Evolutionary conservation across 129 eudicot species (phyloP), one percentile per base, ranked within the genome.

Genomic region (Pittosporum tobira): DNA sequence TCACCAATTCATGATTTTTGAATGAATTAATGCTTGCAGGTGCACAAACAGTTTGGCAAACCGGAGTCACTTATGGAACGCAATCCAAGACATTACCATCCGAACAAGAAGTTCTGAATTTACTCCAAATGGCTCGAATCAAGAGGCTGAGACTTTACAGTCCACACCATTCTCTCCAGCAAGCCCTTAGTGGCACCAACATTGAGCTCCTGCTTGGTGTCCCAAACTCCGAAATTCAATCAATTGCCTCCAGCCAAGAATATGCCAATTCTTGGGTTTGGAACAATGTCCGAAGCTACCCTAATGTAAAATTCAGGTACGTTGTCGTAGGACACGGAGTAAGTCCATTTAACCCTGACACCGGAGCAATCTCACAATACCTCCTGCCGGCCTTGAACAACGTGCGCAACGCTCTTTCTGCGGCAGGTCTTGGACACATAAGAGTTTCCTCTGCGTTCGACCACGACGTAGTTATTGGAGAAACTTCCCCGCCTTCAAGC

Each of bases 241-340:
- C 51, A 8, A 67, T 85, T 9, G 75, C 71, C 2, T 25, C 48
- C 3, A 66, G 59, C 43, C 81, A 19, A 13, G 47, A 59, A 0
- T 57, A 38, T 0, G 95, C 90, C 0, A 53, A 16, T 9, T 15
- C 54, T 2, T 85, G 95, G 90, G 89, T 85, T 20, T 62, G 57
- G 2, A 48, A 50, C 55, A 82, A 86, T 63, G 50, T 86, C 16
- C 50, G 8, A 26, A 48, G 65, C 48, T 76, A 67, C 68, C 65
- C 79, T 0, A 58, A 59, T 2, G 77, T 79, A 62, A 78, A 45
- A 23, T 71, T 84, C 12, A 62, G 51, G n/a, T 82, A 79, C 74
- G 63, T 82, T n/a, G 81, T 72, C 0, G 90, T 82, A 0, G 82
- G 87, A 52, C 79, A 86, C 34, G 95, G 76, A 63, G 71, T 82